phyloP scores from a whole-genome alignment of 192 early-diverging fungal species.

The Coemansia sp. region DNA sequence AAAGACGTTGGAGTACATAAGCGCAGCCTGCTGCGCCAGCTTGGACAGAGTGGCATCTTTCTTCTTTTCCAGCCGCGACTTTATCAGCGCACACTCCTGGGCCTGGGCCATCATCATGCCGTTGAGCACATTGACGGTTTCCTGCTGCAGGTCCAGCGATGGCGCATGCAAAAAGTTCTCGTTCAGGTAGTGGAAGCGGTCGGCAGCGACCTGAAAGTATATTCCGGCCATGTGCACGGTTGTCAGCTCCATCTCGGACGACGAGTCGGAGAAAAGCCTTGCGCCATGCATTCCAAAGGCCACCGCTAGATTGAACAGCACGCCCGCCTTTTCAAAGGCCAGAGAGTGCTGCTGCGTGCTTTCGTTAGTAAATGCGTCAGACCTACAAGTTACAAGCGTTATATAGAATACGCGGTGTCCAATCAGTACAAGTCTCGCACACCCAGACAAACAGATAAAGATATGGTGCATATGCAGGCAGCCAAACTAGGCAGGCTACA shows the following conservation, averaged over 20 bases:
- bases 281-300: conserved; percentile 61
- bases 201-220: conserved; percentile 93
- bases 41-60: conserved; percentile 86
- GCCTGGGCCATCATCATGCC: conserved; percentile 92
- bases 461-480: background rate
- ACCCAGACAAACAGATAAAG: too few species aligned
- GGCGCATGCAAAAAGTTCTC: conserved; percentile 99
- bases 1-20: conserved; percentile 70
- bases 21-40: conserved; percentile 77
- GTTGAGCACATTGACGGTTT: conserved; percentile 81
- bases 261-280: conserved; percentile 46
- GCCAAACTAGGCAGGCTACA: background rate
- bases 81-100: conserved; percentile 90
- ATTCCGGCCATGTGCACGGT: conserved; percentile 83
- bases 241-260: conserved; percentile 44
- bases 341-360: conserved; percentile 85
- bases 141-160: conserved; percentile 84
- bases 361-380: conserved; percentile 84
- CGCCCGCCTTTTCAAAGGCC: conserved; percentile 96
- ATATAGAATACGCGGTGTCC: background rate
- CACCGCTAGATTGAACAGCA: conserved; percentile 93
- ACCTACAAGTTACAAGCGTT: conserved; percentile 19
- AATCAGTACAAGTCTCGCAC: background rate
- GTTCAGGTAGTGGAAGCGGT: conserved; percentile 91
- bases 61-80: conserved; percentile 84